These are phyloP conservation scores for Aspergillus calidoustus DNA, from an alignment of 2,329 filamentous ascomycete genomes.

Conservation along the genomic window DNA sequence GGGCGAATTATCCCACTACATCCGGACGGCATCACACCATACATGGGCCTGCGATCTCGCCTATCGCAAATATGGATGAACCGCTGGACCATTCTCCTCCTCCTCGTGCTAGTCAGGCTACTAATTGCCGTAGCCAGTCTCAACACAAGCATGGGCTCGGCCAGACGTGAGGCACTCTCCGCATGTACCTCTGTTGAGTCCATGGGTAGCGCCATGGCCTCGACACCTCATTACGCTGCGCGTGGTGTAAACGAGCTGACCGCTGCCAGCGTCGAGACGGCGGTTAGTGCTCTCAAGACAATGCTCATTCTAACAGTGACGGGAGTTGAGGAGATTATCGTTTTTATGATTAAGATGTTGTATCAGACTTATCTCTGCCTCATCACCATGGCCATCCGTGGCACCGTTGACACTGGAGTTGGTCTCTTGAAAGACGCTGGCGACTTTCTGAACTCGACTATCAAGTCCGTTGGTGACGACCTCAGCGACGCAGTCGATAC, in stretches of 20 bases:
- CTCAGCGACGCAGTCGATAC: slow-evolving; percentile 44
- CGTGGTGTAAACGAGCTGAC: slow-evolving; percentile 85
- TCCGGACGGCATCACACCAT: slow-evolving; percentile 79
- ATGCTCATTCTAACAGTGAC: slow-evolving; percentile 80
- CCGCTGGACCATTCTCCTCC: slow-evolving; percentile 88
- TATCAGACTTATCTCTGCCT: slow-evolving; percentile 90
- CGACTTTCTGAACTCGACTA: slow-evolving; percentile 62
- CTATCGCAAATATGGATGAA: slow-evolving; percentile 98
- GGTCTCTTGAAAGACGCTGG: slow-evolving; percentile 64
- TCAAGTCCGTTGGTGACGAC: slow-evolving; percentile 51
- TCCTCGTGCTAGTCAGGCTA: slow-evolving; percentile 82
- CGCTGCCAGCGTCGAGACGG: slow-evolving; percentile 76
- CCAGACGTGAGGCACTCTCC: slow-evolving; percentile 79
- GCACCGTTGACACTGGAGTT: slow-evolving; percentile 73
- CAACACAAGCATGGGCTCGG: slow-evolving; percentile 73
- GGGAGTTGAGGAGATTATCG: slow-evolving; percentile 81
- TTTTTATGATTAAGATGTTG: slow-evolving; percentile 92
- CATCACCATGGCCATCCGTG: slow-evolving; percentile 79
- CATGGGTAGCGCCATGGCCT: slow-evolving; percentile 92
- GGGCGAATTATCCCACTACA: slow-evolving; percentile 61
- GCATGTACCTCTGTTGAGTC: slow-evolving; percentile 93
- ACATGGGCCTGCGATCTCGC: slow-evolving; percentile 85
- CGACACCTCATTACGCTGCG: slow-evolving; percentile 95
- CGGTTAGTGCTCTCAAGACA: slow-evolving; percentile 77
- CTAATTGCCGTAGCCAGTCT: slow-evolving; percentile 76